phyloP scores from a whole-genome alignment of 2,329 filamentous ascomycete genomes.

The Dichotomopilus funicola region DNA sequence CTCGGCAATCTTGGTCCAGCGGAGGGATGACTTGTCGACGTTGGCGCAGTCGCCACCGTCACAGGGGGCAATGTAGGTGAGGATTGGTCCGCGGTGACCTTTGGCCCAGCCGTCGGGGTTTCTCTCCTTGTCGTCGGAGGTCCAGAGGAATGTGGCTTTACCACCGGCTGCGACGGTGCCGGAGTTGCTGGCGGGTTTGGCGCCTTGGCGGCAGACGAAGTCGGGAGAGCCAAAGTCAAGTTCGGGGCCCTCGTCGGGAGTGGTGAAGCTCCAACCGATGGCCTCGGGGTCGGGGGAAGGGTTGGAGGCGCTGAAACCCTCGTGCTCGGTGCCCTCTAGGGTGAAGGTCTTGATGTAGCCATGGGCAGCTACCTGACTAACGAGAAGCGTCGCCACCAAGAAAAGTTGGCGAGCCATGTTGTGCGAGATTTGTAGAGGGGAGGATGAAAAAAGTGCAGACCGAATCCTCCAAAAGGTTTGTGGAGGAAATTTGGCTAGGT shows the following conservation, averaged over 20 bases:
- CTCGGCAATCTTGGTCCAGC: conserved; percentile 5
- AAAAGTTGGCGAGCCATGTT: conserved; percentile 2
- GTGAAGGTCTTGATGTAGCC: conserved; percentile 2
- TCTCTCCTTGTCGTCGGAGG: conserved; percentile 2
- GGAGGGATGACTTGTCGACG: not conserved
- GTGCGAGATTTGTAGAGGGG: not conserved
- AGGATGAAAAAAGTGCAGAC: not conserved
- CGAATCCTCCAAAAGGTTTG: not conserved
- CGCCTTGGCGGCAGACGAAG: not conserved
- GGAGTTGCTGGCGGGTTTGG: not conserved
- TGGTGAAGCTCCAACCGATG: conserved; percentile 1
- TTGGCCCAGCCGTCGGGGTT: not conserved
- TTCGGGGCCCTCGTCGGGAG: not conserved
- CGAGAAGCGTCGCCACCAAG: not conserved
- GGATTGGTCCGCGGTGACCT: not conserved
- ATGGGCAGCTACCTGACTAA: not conserved
- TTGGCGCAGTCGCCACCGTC: conserved; percentile 1
- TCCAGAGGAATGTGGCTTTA: not conserved
- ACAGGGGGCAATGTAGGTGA: conserved; percentile 2
- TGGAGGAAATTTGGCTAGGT: not conserved
- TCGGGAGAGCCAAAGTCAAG: not conserved
- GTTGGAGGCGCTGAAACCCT: not conserved
- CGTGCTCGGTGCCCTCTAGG: not conserved
- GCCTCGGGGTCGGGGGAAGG: not conserved
- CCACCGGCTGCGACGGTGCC: conserved; percentile 3